These are phyloP conservation scores for Croton laevigatus DNA, from an alignment of 441 rosid species.

Conservation along the genomic window DNA sequence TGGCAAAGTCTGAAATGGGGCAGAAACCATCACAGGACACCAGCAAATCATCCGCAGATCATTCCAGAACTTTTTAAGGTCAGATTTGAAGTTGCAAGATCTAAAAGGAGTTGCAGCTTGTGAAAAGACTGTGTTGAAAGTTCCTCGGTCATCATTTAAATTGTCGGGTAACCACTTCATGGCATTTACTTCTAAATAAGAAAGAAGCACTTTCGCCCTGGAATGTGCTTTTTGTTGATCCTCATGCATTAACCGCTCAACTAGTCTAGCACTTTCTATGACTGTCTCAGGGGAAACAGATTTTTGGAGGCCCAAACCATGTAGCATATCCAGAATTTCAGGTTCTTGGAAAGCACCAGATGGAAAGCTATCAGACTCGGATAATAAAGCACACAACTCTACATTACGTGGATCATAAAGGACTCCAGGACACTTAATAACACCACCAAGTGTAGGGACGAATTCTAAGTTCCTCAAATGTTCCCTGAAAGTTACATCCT, in stretches of 20 bases:
- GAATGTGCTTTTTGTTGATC: constrained; percentile 76
- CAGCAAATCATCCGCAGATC: constrained; percentile 88
- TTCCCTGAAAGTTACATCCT: constrained; percentile 71
- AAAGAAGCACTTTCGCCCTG: constrained; percentile 82
- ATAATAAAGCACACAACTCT: constrained; percentile 83
- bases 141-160: constrained; percentile 61
- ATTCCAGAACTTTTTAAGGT: constrained; percentile 86
- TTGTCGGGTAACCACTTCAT: constrained; percentile 84
- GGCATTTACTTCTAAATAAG: constrained; percentile 90
- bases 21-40: constrained; percentile 94
- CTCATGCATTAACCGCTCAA: constrained; percentile 65
- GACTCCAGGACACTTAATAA: constrained; percentile 61
- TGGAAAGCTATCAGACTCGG: constrained; percentile 85
- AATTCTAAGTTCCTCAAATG: constrained; percentile 77
- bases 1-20: constrained; percentile 83
- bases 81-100: constrained; percentile 73
- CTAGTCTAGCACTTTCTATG: constrained; percentile 80
- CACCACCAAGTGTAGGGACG: constrained; percentile 72
- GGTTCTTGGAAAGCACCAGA: constrained; percentile 63
- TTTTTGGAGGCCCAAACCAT: constrained; percentile 85
- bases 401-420: constrained; percentile 93
- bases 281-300: constrained; percentile 82
- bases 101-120: constrained; percentile 89
- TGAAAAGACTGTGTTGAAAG: constrained; percentile 72
- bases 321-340: constrained; percentile 79